Base-by-base conservation (phyloP, 768 basidiomycete species). In the Russula griseocarnosa region DNA sequence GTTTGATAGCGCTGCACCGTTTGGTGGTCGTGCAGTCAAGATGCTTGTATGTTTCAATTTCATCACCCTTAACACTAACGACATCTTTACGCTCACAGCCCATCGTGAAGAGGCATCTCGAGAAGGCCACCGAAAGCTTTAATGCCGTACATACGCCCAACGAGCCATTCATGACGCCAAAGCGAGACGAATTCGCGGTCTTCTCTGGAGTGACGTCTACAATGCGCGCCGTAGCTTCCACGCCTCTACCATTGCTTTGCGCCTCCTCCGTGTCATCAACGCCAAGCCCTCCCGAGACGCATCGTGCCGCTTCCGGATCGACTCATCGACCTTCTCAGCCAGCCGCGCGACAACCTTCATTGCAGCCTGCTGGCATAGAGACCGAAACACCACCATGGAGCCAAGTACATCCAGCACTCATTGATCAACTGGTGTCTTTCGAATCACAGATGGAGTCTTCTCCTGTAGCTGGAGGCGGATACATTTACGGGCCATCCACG, bases 181-280 rank as follows among this genome's bases (percentile, higher is more conserved):
- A 74, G 14, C 80, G 84, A 60, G 88, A 90, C 70, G 88, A 90
- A 69, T 74, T 91, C 26, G 82, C 83, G 7, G 87, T 90, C 28
- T 90, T 90, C 72, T 83, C 87, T 55, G 89, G 89, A n/a, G 82
- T 84, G 69, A 88, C 84, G 11, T 82, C 87, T 64, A 87, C 83
- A 0, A 76, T 90, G 26, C 75, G 77, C 10, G 85, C 83, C 0
- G 83, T 82, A 61, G 70, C 71, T 49, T 62, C 61, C 5, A 6
- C 53, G 14, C 47, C 61, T 18, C 22, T 1, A 61, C 76, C 6
- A 68, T 66, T 34, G 26, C 18, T 0, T 61, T 71, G 8, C 58
- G 70, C 18, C 69, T 63, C 65, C 11, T 51, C 65, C 58, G 38
- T 51, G 61, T 56, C 57, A 7, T 38, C 36, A 60, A 65, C 51